Evolutionary conservation across 2,329 filamentous ascomycete species (phyloP), one percentile per base, ranked within the genome.

Genomic region (Graphilbum ipis-grandicollis): DNA sequence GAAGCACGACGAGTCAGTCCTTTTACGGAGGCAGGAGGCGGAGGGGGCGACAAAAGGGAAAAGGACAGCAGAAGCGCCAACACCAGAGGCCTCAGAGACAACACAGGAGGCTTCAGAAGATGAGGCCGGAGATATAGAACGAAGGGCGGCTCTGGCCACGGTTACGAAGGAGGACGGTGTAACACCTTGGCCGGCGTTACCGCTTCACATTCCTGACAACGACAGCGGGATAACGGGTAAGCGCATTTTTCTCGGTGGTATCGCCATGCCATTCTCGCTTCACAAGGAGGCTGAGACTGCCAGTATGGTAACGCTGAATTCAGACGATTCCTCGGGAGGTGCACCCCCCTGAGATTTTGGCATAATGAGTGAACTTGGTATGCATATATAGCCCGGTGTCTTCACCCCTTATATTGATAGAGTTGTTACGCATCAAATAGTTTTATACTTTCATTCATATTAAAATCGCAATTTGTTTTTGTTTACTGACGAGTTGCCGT

Each of bases 1-100:
- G 33, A 92, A 81, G 52, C 84, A 94, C 50, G 90, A 96, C 51
- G 71, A 88, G 53, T 66, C 66, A 43, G 80, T 79, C 0, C 65
- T 92, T 4, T 59, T 63, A 33, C 60, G 71, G 4, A 71, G 76
- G 50, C 53, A 67, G 36, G 63, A 65, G 43, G 64, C 65, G 1
- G 62, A 64, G 2, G 17, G 12, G 22, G 15, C 13, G 10, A 35
- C 29, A 17, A 25, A 19, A n/a, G 25, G 25, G 33, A 21, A 15
- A 9, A 55, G 56, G 39, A 47, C 53, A 3, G 34, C 23, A 14
- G 23, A 13, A 9, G 17, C 28, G 29, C 15, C 29, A 29, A 47
- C 55, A 1, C 51, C 50, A 4, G 15, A 8, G 29, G 5, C 45
- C 47, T n/a, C 49, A 49, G 19, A 47, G n/a, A 5, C 29, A 15